Base-by-base conservation (phyloP, 2,329 filamentous ascomycete genomes). In the Colletotrichum simmondsii region DNA sequence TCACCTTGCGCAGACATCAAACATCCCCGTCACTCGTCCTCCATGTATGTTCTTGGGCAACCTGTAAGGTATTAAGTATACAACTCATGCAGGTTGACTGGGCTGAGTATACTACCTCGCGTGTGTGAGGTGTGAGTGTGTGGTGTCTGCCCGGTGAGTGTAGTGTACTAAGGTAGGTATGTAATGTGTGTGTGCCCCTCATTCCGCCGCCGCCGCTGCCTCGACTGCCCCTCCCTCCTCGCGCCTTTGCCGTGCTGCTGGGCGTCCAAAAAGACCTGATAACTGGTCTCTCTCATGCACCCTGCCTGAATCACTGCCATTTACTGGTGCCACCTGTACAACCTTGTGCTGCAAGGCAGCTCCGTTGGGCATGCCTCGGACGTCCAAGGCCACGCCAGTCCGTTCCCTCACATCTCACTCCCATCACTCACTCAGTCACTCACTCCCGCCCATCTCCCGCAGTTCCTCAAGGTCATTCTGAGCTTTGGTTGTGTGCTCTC, bases 251-350 rank as follows among this genome's bases (percentile, higher is more conserved):
- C 56, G n/a, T 61, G 42, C 42, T 49, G 42, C 65, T 58, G 26
- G 62, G 68, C 37, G 35, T 30, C 56, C 32, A 42, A 53, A 65
- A 49, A 49, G 42, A 60, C 46, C 57, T 57, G 65, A 69, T 59
- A 37, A 65, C 57, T 56, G 62, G 70, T 61, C 49, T 57, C 35
- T 65, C 64, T 63, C 46, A 63, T 75, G 73, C 73, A 75, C 70
- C 73, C 59, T 60, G 60, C 61, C 64, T 61, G 58, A 32, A 46
- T 56, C 65, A 54, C 28, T 30, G 59, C 35, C 73, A 16, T 67
- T 54, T 30, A 75, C 67, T 75, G 74, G 74, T 75, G 73, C 74
- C 74, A 75, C 74, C 73, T 75, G 66, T 75, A 56, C 71, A 65
- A 30, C 57, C 37, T 59, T 68, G 60, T 73, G 64, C 72, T 73